A percentile compares a stretch with the other conserved stretches of the same genome.
Evolutionary conservation across 192 early-diverging fungal genomes (phyloP).

Genomic region (Coemansia guatemalensis): DNA sequence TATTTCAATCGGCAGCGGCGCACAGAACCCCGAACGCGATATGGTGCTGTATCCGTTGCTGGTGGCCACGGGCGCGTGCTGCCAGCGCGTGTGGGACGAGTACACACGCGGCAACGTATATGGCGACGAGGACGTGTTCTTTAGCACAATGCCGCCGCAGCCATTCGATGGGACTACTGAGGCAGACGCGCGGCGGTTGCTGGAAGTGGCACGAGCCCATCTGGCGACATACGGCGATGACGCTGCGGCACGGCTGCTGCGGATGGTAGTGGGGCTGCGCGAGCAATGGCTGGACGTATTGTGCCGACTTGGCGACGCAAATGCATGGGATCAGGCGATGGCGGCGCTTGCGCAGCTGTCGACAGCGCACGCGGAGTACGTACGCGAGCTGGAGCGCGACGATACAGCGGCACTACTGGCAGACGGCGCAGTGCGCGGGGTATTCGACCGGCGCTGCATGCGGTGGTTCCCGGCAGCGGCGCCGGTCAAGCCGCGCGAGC

Average conservation of each 20-base stretch:
- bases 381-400: not conserved
- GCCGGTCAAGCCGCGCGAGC: constrained; percentile 36
- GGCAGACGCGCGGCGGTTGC: constrained; percentile 5
- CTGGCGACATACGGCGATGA: not conserved
- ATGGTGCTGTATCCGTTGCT: constrained; percentile 38
- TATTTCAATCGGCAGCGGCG: not conserved
- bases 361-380: constrained; percentile 1
- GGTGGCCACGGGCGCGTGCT: constrained; percentile 28
- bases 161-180: constrained; percentile 28
- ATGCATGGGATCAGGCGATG: constrained; percentile 14
- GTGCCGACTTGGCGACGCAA: constrained; percentile 11
- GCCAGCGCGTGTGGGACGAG: constrained; percentile 36
- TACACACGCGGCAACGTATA: constrained; percentile 36
- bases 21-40: constrained; percentile 23
- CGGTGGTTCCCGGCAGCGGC: constrained; percentile 35
- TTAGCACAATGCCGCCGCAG: constrained; percentile 9
- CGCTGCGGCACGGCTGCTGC: constrained; percentile 11
- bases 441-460: constrained; percentile 47
- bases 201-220: constrained; percentile 12
- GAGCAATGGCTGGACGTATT: constrained; percentile 25
- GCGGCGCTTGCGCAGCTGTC: constrained; percentile 10
- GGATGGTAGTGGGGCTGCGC: constrained; percentile 21
- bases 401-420: not conserved
- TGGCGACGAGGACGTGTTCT: constrained; percentile 43
- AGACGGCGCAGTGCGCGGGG: constrained; percentile 20